A percentile compares a stretch with the other conserved stretches of the same genome.
These are phyloP conservation scores for Solanum chacoense DNA, from an alignment of 305 asterid species.

Conservation along the genomic window DNA sequence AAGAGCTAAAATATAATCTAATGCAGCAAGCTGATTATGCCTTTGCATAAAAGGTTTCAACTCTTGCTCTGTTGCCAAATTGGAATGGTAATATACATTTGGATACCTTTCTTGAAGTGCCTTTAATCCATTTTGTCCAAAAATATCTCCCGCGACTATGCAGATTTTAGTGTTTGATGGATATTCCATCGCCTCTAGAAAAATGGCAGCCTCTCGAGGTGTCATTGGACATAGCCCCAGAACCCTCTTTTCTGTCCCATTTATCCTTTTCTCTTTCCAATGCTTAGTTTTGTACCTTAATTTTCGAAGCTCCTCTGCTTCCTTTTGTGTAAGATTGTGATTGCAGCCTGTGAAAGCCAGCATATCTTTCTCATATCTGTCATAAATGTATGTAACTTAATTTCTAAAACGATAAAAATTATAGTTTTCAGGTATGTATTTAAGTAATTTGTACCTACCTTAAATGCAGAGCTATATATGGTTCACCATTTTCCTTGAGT, in stretches of 20 bases:
- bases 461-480: conserved; percentile 10
- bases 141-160: conserved; percentile 4
- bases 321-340: conserved; percentile 8
- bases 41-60: background rate
- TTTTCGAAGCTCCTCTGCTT: background rate
- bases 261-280: conserved; percentile 16
- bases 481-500: conserved; percentile 5
- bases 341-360: conserved; percentile 16
- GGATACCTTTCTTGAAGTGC: conserved; percentile 4
- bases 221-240: conserved; percentile 10
- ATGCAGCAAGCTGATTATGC: conserved; percentile 12
- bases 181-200: conserved; percentile 12
- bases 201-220: conserved; percentile 11
- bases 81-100: conserved; percentile 4
- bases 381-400: background rate
- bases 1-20: conserved; percentile 10
- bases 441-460: background rate
- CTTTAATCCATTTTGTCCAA: conserved; percentile 6
- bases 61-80: conserved; percentile 8
- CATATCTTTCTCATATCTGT: conserved; percentile 15
- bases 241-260: conserved; percentile 5
- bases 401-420: background rate
- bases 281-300: conserved; percentile 10
- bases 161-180: conserved; percentile 5
- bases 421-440: background rate